phyloP scores from a whole-genome alignment of 2,329 filamentous ascomycete species.

The Beauveria scarabaeidicola region DNA sequence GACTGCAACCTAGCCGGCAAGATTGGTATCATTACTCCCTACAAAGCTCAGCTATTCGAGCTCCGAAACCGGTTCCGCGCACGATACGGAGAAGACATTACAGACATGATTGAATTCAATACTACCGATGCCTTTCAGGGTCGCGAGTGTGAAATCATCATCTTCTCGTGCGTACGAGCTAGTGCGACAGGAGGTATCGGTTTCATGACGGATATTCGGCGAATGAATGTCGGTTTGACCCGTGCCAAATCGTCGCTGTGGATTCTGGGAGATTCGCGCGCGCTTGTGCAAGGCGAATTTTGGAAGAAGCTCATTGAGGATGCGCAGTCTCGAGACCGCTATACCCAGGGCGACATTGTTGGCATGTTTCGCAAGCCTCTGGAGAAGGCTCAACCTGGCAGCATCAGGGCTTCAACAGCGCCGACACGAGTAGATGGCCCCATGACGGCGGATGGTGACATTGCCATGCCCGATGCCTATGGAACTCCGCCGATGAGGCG shows the following conservation, averaged over 20 bases:
- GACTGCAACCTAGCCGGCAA: slow-evolving; percentile 67
- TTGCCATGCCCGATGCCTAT: slow-evolving; percentile 11
- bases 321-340: slow-evolving; percentile 63
- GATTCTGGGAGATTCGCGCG: slow-evolving; percentile 88
- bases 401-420: slow-evolving; percentile 11
- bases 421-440: slow-evolving; percentile 8
- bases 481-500: neutral
- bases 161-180: slow-evolving; percentile 96
- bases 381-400: slow-evolving; percentile 24
- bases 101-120: slow-evolving; percentile 86
- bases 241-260: slow-evolving; percentile 94
- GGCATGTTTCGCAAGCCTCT: slow-evolving; percentile 39
- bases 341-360: slow-evolving; percentile 59
- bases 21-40: slow-evolving; percentile 95
- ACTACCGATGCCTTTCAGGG: slow-evolving; percentile 98
- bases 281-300: slow-evolving; percentile 78
- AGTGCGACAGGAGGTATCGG: slow-evolving; percentile 90
- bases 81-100: slow-evolving; percentile 66
- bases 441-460: neutral
- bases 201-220: slow-evolving; percentile 95
- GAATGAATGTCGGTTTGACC: slow-evolving; percentile 98
- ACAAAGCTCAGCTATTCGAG: slow-evolving; percentile 84
- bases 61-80: slow-evolving; percentile 66
- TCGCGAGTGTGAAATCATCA: slow-evolving; percentile 93
- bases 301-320: slow-evolving; percentile 84